A percentile compares a stretch with the other conserved stretches of the same genome.
Evolutionary conservation across 257 asterid species (phyloP).

Genomic region (Schizonepeta tenuifolia): DNA sequence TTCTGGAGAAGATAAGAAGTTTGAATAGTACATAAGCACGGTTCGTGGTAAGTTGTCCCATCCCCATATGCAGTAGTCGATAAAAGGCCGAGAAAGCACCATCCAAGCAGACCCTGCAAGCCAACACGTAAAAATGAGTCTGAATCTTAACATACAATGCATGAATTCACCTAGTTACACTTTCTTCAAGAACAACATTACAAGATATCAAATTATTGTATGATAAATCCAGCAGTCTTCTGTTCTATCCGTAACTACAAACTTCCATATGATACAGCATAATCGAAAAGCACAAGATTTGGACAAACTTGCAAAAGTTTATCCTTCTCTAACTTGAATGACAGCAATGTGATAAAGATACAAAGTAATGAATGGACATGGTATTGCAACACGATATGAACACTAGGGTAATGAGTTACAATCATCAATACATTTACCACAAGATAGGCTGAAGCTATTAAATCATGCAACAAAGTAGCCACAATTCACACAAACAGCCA

Average conservation of each 20-base stretch:
- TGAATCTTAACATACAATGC: background rate
- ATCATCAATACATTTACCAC: background rate
- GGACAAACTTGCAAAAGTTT: background rate
- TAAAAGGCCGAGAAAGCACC: conserved; percentile 83
- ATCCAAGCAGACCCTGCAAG: conserved; percentile 94
- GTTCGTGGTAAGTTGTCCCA: conserved; percentile 93
- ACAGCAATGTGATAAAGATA: background rate
- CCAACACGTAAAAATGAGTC: background rate
- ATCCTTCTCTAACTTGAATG: background rate
- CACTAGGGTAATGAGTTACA: background rate
- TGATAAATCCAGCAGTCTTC: background rate
- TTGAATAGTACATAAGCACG: conserved; percentile 85
- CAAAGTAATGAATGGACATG: background rate
- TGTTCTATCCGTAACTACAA: background rate
- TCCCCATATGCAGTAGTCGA: conserved; percentile 91
- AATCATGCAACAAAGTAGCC: background rate
- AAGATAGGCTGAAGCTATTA: background rate
- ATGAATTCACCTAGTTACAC: background rate
- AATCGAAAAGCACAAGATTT: background rate
- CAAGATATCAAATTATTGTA: background rate
- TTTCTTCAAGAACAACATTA: background rate
- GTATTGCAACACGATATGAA: background rate
- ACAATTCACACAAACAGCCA: conserved; percentile 8
- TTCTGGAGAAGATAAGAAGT: conserved; percentile 90
- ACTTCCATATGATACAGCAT: background rate